phyloP scores from a whole-genome alignment of 441 rosid species.

The Gossypium lobatum region DNA sequence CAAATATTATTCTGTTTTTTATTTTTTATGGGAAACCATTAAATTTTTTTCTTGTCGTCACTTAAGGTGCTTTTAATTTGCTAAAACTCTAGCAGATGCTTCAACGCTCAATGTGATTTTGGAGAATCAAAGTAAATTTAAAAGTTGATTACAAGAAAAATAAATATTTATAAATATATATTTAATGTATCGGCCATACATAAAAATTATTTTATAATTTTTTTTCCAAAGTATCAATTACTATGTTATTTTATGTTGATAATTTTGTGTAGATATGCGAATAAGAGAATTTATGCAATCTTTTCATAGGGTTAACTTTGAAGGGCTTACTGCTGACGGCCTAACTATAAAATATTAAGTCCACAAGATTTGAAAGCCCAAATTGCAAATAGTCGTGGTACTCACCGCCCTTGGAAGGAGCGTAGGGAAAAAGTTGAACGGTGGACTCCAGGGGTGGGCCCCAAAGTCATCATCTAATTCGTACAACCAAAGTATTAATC shows the following conservation, averaged over 20 bases:
- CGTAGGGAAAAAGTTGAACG: background rate
- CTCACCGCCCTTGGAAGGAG: background rate
- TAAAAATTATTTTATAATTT: no score
- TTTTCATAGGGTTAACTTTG: background rate
- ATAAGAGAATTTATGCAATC: background rate
- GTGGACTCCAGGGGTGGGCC: background rate
- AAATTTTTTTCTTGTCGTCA: background rate
- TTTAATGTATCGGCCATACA: no score
- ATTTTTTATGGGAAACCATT: background rate
- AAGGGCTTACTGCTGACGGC: slow-evolving; percentile 3
- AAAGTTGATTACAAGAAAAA: no score
- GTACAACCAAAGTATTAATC: slow-evolving; percentile 9
- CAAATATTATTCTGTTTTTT: background rate
- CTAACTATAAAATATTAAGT: background rate
- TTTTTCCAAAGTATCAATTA: background rate
- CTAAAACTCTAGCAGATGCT: no score
- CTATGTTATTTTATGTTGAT: background rate
- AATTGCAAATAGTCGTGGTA: background rate
- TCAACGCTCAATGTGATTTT: no score
- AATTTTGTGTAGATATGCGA: background rate
- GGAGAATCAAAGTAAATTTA: background rate
- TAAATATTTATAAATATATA: no score
- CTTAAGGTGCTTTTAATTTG: no score
- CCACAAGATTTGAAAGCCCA: background rate
- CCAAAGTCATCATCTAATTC: background rate